Conservation (phyloP, 2,329 filamentous ascomycete genomes). For the Podosphaera fusca region DNA sequence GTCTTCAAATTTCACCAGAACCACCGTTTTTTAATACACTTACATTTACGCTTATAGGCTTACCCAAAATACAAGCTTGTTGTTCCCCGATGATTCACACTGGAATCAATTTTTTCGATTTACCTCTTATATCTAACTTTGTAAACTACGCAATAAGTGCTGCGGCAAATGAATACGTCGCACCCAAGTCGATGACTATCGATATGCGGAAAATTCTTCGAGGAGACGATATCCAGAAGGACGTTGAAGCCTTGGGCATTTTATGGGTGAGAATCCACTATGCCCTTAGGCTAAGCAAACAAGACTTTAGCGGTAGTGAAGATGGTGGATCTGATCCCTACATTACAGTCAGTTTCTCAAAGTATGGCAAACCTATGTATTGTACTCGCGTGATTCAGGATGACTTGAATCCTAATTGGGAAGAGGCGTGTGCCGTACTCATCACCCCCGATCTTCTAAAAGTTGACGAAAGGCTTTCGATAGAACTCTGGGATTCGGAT, state of each 20-base stretch:
- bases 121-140: conserved; percentile 85
- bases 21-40: conserved; percentile 81
- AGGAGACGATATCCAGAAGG: conserved; percentile 81
- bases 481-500: conserved; percentile 94
- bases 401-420: conserved; percentile 78
- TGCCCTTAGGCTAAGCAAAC: conserved; percentile 71
- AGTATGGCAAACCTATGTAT: conserved; percentile 94
- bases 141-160: conserved; percentile 50
- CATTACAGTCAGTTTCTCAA: conserved; percentile 83
- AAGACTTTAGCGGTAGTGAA: conserved; percentile 59
- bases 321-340: conserved; percentile 87
- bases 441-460: conserved; percentile 81
- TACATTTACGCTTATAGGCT: conserved; percentile 83
- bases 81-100: conserved; percentile 84
- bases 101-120: conserved; percentile 73
- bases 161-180: conserved; percentile 75
- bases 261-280: conserved; percentile 83
- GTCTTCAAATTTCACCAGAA: conserved; percentile 68
- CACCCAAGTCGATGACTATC: conserved; percentile 80
- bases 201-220: conserved; percentile 78
- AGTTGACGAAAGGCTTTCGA: conserved; percentile 74
- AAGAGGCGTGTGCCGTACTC: conserved; percentile 64
- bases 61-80: conserved; percentile 71
- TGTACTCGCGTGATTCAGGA: conserved; percentile 92
- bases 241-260: conserved; percentile 65